Evolutionary conservation across 1,284 basidiomycete species (phyloP).

Genomic region (Xerocomus cyaneibrunnescens): DNA sequence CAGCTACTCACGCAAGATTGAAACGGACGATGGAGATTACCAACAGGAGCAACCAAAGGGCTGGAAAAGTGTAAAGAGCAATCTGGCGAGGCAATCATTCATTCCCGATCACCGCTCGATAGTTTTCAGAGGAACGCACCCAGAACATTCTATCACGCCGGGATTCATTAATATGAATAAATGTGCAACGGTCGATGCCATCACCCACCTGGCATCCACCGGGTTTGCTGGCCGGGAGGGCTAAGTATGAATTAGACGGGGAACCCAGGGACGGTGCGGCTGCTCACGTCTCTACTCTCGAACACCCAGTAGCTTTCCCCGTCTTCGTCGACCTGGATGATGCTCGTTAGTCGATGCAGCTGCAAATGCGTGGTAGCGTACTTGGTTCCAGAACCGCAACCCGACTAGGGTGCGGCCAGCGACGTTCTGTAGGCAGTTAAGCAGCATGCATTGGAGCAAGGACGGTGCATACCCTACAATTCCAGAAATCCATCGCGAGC

Average conservation of each 20-base stretch:
- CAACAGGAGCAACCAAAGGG: conserved; percentile 82
- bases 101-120: conserved; percentile 1
- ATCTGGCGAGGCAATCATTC: conserved; percentile 48
- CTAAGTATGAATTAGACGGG: conserved; percentile 42
- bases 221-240: conserved; percentile 88
- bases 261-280: neutral
- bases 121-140: conserved; percentile 44
- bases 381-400: conserved; percentile 95
- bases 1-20: conserved; percentile 68
- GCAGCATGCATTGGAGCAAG: neutral
- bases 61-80: conserved; percentile 87
- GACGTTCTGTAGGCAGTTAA: conserved; percentile 64
- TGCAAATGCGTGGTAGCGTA: conserved; percentile 26
- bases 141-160: conserved; percentile 79
- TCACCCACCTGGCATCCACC: conserved; percentile 79
- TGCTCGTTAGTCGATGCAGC: conserved; percentile 9
- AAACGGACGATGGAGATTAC: conserved; percentile 88
- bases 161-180: conserved; percentile 5
- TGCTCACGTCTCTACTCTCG: conserved; percentile 83
- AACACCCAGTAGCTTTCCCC: conserved; percentile 97
- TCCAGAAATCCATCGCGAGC: conserved; percentile 96
- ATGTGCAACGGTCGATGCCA: conserved; percentile 4
- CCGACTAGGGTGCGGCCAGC: conserved; percentile 90
- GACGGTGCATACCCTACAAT: conserved; percentile 66
- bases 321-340: conserved; percentile 80